Conservation (phyloP, 352 stramenopile species). For the Pythium brachiatum region DNA sequence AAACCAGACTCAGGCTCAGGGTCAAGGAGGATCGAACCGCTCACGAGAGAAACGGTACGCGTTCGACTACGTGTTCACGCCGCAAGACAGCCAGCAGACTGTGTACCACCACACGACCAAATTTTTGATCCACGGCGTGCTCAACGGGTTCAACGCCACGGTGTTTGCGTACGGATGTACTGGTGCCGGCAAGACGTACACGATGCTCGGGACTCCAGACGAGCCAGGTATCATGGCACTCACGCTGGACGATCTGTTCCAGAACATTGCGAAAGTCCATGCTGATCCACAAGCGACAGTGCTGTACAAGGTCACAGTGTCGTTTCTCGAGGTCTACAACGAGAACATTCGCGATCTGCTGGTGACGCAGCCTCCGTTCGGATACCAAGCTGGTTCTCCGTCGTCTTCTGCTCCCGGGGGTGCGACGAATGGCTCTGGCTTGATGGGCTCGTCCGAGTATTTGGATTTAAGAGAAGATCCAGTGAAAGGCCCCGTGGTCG, state of each 20-base stretch:
- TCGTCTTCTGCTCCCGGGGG: neutral
- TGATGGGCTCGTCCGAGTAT: slow-evolving; percentile 29
- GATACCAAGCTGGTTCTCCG: neutral
- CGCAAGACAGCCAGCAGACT: slow-evolving; percentile 58
- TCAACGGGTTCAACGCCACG: slow-evolving; percentile 90
- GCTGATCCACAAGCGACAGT: slow-evolving; percentile 28
- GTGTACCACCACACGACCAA: slow-evolving; percentile 89
- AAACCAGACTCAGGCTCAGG: neutral
- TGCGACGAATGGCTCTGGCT: neutral
- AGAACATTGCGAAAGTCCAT: slow-evolving; percentile 52
- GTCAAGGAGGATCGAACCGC: slow-evolving; percentile 10
- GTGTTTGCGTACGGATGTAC: slow-evolving; percentile 92
- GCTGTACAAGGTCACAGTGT: slow-evolving; percentile 74
- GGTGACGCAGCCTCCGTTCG: slow-evolving; percentile 17
- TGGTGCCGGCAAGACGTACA: slow-evolving; percentile 89
- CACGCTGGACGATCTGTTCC: slow-evolving; percentile 85
- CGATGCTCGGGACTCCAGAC: slow-evolving; percentile 84
- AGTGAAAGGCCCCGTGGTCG: slow-evolving; percentile 76
- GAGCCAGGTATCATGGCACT: slow-evolving; percentile 88
- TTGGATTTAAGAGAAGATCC: slow-evolving; percentile 87
- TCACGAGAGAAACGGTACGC: slow-evolving; percentile 82
- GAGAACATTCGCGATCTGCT: slow-evolving; percentile 92
- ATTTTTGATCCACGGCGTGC: slow-evolving; percentile 83
- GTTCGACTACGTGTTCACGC: slow-evolving; percentile 88
- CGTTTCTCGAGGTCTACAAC: slow-evolving; percentile 92